Evolutionary conservation across 1,284 basidiomycete genomes (phyloP), one percentile per base, ranked within the genome.

Genomic region (Bjerkandera adusta): DNA sequence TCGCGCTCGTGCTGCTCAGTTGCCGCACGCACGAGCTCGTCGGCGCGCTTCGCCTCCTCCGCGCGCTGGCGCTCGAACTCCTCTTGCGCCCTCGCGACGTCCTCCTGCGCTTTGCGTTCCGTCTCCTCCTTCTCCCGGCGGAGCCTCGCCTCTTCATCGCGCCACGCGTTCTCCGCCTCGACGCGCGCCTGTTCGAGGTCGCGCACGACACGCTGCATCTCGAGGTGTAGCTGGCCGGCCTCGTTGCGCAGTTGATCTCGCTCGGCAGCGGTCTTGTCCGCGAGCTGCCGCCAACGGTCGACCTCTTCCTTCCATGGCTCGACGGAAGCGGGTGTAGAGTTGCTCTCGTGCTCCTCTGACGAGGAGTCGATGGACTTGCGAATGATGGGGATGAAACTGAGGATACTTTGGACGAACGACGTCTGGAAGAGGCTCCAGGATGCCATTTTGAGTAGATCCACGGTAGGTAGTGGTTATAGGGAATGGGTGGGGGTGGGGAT

Each of bases 271-370:
- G 50, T 45, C 46, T 51, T 51, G 46, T 51, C 50, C 10, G 50
- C 50, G 20, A 48, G 36, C 37, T 44, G 35, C 38, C 36, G 43
- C 46, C 46, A 51, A 25, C 46, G 45, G 42, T 51, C 50, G 24
- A 44, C 46, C 43, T 51, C 50, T 24, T 48, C 50, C 42, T 48
- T 45, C 50, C 50, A 51, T n/a, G 45, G 50, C 38, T 51, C 46
- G 42, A 45, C 41, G 3, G 39, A 6, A 12, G 26, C 13, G 30
- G 32, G 41, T 13, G 15, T 21, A 2, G 36, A 25, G 3, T 36
- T 22, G 11, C 37, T 25, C 41, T 26, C 40, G 13, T 33, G 15
- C n/a, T 21, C 36, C 15, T 41, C 40, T n/a, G 15, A 8, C 22
- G 34, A 18, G 11, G 37, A 13, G 18, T 51, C 50, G 38, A 51